Evolutionary conservation across 805 yeast genomes (phyloP), one percentile per base, ranked within the genome.

Genomic region (Sugiyamaella smithiae): DNA sequence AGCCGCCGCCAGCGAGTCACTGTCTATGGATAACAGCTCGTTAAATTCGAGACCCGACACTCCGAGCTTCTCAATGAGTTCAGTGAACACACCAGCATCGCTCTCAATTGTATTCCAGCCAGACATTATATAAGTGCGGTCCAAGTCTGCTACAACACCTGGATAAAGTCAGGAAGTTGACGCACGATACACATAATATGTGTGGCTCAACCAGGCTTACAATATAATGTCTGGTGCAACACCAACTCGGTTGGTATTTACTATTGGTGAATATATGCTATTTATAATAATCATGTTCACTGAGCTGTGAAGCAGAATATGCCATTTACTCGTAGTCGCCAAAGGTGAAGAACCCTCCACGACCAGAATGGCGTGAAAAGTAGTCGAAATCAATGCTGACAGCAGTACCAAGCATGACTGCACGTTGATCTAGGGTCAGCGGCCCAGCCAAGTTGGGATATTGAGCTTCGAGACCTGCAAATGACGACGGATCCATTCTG

Each of bases 381-480:
- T 90, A 93, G 67, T 93, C 99, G 67, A 88, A 93, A 66, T 93
- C 99, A 52, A 93, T 84, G 50, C 95, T 85, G 1, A 93, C 84
- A 0, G 97, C 96, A 52, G 85, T 86, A 0, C 88, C 96, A 48
- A 93, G 71, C 65, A 93, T 61, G 1, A 89, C 81, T 0, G 97
- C 96, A 56, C 96, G 78, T 66, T 93, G 86, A 63, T 85, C 95
- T 37, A 88, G 67, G 3, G 83, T 77, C 66, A 93, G 66, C 1
- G 74, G 64, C 7, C 64, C 40, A 0, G 79, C 68, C 2, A 75
- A 73, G 2, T 70, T 63, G 1, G 82, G 80, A 54, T 81, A 80
- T 32, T 71, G 55, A 29, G 69, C 72, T 12, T 74, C 80, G 57
- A 82, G 67, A 0, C 84, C 87, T 2, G 72, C 75, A 56, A 84